Evolutionary conservation across 108 stramenopile species (phyloP).

Genomic region (Heterococcus sp.): DNA sequence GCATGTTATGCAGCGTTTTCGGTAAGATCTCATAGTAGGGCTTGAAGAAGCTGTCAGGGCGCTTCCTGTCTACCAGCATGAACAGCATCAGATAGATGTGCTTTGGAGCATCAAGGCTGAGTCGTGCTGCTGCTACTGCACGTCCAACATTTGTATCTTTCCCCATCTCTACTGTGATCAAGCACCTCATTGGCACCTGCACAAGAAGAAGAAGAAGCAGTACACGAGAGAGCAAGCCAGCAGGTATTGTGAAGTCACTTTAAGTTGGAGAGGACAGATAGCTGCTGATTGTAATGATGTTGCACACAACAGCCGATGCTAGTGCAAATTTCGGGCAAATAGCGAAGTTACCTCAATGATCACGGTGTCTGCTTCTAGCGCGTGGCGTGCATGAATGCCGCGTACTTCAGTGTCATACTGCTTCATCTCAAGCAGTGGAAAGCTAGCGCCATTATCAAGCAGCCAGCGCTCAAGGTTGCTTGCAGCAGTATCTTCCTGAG

Average conservation of each 20-base stretch:
- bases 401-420: constrained; percentile 80
- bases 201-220: background rate
- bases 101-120: constrained; percentile 95
- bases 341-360: constrained; percentile 56
- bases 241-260: background rate
- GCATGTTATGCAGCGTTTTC: constrained; percentile 82
- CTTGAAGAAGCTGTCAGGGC: constrained; percentile 78
- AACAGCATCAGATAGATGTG: constrained; percentile 97
- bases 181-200: constrained; percentile 72
- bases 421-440: constrained; percentile 48
- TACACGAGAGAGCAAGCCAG: background rate
- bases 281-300: background rate
- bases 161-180: constrained; percentile 99
- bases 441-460: constrained; percentile 49
- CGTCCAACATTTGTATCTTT: constrained; percentile 59
- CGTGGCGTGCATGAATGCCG: constrained; percentile 82
- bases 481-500: no score
- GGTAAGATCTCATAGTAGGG: constrained; percentile 97
- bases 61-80: constrained; percentile 84
- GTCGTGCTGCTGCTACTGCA: constrained; percentile 31
- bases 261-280: background rate
- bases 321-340: background rate
- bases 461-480: constrained; percentile 57
- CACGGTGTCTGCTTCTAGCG: constrained; percentile 74
- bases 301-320: background rate